Percentiles rank a stretch among this genome's conserved stretches.
phyloP scores from a whole-genome alignment of 78 protist species.

The Dictyostelium discoideum region DNA sequence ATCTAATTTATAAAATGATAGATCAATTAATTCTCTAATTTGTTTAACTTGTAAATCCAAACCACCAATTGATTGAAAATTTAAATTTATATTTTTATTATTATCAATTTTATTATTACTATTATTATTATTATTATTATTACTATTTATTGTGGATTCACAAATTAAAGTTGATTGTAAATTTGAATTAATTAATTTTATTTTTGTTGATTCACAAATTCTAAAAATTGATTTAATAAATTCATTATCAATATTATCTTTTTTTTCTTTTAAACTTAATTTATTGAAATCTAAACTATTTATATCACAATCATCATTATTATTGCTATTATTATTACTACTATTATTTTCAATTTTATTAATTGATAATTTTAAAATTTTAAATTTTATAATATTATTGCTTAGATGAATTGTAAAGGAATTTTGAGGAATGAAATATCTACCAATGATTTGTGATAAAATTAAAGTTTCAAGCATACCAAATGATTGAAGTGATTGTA shows the following conservation, averaged over 20 bases:
- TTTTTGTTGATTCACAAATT: not conserved
- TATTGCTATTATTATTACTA: not conserved
- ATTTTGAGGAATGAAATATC: slow-evolving; percentile 9
- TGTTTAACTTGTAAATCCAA: slow-evolving; percentile 56
- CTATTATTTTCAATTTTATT: not conserved
- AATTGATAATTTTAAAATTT: not conserved
- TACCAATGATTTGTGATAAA: slow-evolving; percentile 25
- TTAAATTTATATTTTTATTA: not conserved
- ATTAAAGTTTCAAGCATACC: slow-evolving; percentile 37
- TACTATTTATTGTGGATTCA: not conserved
- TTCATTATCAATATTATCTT: not conserved
- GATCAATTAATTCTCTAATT: slow-evolving; percentile 53
- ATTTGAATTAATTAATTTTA: slow-evolving; percentile 1
- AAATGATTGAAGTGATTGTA: not conserved
- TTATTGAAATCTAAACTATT: not conserved
- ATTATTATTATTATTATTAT: not conserved
- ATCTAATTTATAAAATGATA: slow-evolving; percentile 47
- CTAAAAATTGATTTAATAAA: slow-evolving; percentile 14
- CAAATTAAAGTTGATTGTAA: not conserved
- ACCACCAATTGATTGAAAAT: slow-evolving; percentile 65
- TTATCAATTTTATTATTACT: not conserved
- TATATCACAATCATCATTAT: not conserved
- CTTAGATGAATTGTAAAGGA: not conserved
- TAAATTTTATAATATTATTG: slow-evolving; percentile 45
- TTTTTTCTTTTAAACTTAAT: not conserved